Evolutionary conservation across 257 asterid genomes (phyloP).

Genomic region (Nyctanthes arbortristis): DNA sequence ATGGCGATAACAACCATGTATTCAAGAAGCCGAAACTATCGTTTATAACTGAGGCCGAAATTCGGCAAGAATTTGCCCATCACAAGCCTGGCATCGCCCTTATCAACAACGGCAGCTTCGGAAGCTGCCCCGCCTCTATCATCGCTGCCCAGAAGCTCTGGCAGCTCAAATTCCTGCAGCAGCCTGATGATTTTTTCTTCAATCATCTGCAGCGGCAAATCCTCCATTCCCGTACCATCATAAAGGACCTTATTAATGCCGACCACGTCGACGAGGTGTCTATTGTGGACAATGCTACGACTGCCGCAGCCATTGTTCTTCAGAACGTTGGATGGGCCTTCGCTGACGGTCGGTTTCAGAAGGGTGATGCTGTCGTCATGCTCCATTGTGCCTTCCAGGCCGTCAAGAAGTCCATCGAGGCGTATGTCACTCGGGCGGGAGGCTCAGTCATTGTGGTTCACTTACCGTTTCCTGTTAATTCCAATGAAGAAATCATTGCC

Average conservation of each 20-base stretch:
- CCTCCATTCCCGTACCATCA: constrained; percentile 62
- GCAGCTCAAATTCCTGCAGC: constrained; percentile 88
- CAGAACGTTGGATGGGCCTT: constrained; percentile 95
- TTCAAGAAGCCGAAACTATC: constrained; percentile 65
- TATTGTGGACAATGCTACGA: constrained; percentile 93
- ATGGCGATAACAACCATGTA: constrained; percentile 43
- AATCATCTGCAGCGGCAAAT: constrained; percentile 76
- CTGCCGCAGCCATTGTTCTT: constrained; percentile 92
- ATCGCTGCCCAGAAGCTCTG: constrained; percentile 77
- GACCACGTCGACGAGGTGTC: constrained; percentile 90
- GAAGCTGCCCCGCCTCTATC: constrained; percentile 91
- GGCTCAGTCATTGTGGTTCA: constrained; percentile 86
- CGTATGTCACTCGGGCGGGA: constrained; percentile 91
- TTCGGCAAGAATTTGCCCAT: constrained; percentile 69
- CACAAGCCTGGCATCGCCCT: constrained; percentile 76
- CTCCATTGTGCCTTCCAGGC: constrained; percentile 97
- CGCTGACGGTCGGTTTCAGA: constrained; percentile 77
- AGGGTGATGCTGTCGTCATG: constrained; percentile 96
- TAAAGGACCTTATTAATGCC: constrained; percentile 79
- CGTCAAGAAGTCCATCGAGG: constrained; percentile 93
- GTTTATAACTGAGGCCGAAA: constrained; percentile 58
- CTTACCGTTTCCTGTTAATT: constrained; percentile 82
- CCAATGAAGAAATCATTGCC: constrained; percentile 67
- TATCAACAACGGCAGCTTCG: constrained; percentile 92
- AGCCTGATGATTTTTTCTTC: constrained; percentile 90